These are phyloP conservation scores for Pelargonium fulgidum DNA, from an alignment of 441 rosid species.

Conservation along the genomic window DNA sequence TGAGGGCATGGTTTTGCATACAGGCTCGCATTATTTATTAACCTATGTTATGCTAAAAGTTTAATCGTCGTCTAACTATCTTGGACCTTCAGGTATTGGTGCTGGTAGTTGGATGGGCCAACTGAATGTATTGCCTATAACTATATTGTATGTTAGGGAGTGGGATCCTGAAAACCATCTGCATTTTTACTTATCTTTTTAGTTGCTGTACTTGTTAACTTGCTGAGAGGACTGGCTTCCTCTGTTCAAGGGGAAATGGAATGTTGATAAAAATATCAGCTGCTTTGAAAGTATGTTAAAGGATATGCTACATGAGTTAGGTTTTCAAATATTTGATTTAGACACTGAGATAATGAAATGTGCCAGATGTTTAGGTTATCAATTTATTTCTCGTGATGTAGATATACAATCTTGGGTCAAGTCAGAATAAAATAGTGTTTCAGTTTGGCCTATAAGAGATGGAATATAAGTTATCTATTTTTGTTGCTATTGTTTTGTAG, in stretches of 20 bases:
- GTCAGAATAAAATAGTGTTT: slow-evolving; percentile 1
- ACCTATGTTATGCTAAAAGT: neutral
- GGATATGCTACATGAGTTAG: neutral
- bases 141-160: neutral
- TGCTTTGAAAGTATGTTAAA: neutral
- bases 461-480: neutral
- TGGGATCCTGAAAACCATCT: neutral
- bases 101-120: neutral
- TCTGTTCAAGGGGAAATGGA: neutral
- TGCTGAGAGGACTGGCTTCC: neutral
- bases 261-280: slow-evolving; percentile 1
- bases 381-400: neutral
- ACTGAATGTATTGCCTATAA: neutral
- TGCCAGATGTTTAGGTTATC: neutral
- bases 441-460: neutral
- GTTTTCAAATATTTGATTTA: no score
- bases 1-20: neutral
- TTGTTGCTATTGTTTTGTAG: slow-evolving; percentile 29
- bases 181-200: neutral
- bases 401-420: neutral
- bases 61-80: neutral
- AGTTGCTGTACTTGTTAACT: neutral
- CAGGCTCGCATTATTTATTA: neutral
- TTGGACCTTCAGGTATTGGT: neutral
- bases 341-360: neutral